phyloP scores from a whole-genome alignment of 2,329 filamentous ascomycete genomes.

The Fusarium sp. region DNA sequence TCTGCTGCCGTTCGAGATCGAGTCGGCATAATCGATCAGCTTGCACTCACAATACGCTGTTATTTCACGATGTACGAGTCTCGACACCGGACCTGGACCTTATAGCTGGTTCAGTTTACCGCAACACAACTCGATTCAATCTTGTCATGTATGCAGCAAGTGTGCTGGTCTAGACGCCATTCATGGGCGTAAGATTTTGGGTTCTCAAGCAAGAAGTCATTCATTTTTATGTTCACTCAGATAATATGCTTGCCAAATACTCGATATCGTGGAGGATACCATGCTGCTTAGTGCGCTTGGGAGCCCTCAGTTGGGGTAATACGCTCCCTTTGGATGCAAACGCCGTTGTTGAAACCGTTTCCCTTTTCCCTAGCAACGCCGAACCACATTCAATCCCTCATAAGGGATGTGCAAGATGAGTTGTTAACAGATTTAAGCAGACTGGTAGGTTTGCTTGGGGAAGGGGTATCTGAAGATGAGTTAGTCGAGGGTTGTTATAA shows the following conservation, averaged over 20 bases:
- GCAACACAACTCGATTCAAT: conserved; percentile 4
- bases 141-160: conserved; percentile 1
- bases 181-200: conserved; percentile 34
- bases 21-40: conserved; percentile 9
- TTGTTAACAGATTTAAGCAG: conserved; percentile 53
- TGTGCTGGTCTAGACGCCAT: conserved; percentile 24
- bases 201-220: conserved; percentile 43
- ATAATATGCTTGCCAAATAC: conserved; percentile 49
- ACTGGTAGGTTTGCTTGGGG: conserved; percentile 81
- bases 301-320: conserved; percentile 47
- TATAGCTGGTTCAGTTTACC: conserved; percentile 23
- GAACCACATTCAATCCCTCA: conserved; percentile 47
- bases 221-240: conserved; percentile 45
- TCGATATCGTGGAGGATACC: conserved; percentile 60
- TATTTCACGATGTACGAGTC: conserved; percentile 14
- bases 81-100: conserved; percentile 18
- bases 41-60: conserved; percentile 11
- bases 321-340: conserved; percentile 54
- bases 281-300: conserved; percentile 52
- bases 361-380: conserved; percentile 59
- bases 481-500: conserved; percentile 34
- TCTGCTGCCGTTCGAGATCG: conserved; percentile 4
- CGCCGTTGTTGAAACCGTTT: conserved; percentile 69
- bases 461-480: conserved; percentile 74
- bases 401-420: conserved; percentile 44